Conservation (phyloP, 352 stramenopile species). For the Pythium pectinolyticum region DNA sequence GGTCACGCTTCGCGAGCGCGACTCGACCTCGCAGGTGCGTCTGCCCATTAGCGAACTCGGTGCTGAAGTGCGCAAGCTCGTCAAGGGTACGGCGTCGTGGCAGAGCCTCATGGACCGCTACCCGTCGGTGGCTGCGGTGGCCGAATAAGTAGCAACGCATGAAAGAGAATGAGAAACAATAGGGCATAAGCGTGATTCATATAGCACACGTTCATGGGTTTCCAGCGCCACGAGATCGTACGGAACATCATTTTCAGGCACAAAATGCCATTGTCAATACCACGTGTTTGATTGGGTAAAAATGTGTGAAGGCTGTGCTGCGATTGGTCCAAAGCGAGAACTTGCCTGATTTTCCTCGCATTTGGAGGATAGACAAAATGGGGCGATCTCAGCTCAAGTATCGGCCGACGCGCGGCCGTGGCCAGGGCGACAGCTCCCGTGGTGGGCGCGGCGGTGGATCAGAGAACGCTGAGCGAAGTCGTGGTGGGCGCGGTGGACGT, state of each 20-base stretch:
- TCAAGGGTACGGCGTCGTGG: slow-evolving; percentile 86
- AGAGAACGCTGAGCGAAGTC: slow-evolving; percentile 11
- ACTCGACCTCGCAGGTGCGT: slow-evolving; percentile 96
- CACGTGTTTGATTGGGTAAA: slow-evolving; percentile 7
- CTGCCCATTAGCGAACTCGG: slow-evolving; percentile 87
- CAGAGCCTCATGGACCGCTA: slow-evolving; percentile 79
- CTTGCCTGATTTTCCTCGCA: not conserved
- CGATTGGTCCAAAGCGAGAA: not conserved
- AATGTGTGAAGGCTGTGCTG: not conserved
- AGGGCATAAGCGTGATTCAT: not conserved
- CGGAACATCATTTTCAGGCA: not conserved
- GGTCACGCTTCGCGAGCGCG: slow-evolving; percentile 98
- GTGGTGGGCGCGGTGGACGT: slow-evolving; percentile 16
- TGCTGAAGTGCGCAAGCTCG: slow-evolving; percentile 80
- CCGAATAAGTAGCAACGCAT: slow-evolving; percentile 14
- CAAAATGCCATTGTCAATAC: not conserved
- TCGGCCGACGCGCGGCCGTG: slow-evolving; percentile 51
- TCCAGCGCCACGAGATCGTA: no score
- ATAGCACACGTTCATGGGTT: not conserved
- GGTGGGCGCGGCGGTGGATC: slow-evolving; percentile 21
- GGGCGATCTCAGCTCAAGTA: slow-evolving; percentile 74
- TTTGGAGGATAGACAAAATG: slow-evolving; percentile 32
- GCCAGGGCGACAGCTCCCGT: slow-evolving; percentile 19
- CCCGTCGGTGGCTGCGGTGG: slow-evolving; percentile 55
- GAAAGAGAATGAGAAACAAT: not conserved